Conservation (phyloP, 1,139 yeast species). For the Geotrichum europaeum region DNA sequence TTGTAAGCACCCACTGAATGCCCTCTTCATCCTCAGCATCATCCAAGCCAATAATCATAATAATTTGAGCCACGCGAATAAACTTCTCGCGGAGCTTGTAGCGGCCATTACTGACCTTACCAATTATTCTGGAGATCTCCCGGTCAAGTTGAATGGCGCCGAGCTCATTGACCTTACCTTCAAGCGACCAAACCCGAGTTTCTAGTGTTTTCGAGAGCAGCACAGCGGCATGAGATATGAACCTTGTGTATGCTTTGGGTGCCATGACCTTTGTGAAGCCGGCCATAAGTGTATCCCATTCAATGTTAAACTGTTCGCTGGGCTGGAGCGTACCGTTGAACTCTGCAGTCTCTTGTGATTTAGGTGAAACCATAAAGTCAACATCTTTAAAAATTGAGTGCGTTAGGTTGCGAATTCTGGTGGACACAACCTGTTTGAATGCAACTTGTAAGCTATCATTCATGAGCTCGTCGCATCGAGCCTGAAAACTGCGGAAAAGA, state of each 20-base stretch:
- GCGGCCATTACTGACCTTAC: constrained; percentile 32
- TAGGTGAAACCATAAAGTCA: constrained; percentile 35
- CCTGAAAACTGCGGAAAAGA: constrained; percentile 33
- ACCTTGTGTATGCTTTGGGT: constrained; percentile 43
- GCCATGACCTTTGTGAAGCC: constrained; percentile 63
- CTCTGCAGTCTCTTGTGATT: constrained; percentile 34
- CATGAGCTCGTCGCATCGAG: constrained; percentile 44
- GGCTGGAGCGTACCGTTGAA: constrained; percentile 22
- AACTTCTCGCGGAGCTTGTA: constrained; percentile 75
- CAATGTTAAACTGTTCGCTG: constrained; percentile 41
- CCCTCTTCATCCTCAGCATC: constrained; percentile 63
- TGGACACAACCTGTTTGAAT: constrained; percentile 53
- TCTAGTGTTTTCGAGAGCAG: constrained; percentile 51
- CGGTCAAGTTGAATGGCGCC: constrained; percentile 83
- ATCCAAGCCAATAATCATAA: constrained; percentile 75
- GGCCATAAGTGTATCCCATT: constrained; percentile 58
- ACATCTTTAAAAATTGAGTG: constrained; percentile 52
- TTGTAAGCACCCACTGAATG: constrained; percentile 75
- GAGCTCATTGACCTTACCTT: constrained; percentile 66
- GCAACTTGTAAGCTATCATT: constrained; percentile 50
- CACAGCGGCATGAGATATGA: constrained; percentile 51
- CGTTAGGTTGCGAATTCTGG: constrained; percentile 44
- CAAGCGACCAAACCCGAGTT: constrained; percentile 57
- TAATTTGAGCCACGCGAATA: constrained; percentile 74
- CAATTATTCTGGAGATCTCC: constrained; percentile 67